phyloP scores from a whole-genome alignment of 306 rosid species.

The Trifolium dubium region DNA sequence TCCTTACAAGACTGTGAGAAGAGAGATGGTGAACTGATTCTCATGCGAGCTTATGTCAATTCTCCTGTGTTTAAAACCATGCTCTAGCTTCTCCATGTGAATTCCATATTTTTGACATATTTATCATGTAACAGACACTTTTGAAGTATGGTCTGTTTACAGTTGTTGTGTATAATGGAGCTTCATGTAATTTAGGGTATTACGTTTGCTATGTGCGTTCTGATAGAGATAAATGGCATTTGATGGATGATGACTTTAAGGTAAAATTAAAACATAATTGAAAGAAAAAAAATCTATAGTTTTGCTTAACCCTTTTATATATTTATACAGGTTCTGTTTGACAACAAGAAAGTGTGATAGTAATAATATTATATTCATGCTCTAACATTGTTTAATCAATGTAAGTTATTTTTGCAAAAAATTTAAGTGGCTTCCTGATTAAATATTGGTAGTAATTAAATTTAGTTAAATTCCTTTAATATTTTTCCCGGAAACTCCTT shows the following conservation, averaged over 20 bases:
- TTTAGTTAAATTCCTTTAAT: too few species aligned
- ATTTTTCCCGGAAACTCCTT: too few species aligned
- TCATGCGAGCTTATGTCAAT: too few species aligned
- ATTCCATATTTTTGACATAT: not conserved
- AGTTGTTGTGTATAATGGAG: slow-evolving; percentile 62
- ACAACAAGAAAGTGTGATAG: not conserved
- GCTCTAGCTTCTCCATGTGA: too few species aligned
- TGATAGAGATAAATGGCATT: slow-evolving; percentile 58
- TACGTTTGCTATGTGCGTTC: slow-evolving; percentile 65
- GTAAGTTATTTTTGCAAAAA: too few species aligned
- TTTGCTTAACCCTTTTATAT: not conserved
- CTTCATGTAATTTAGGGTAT: slow-evolving; percentile 60
- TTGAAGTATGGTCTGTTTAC: slow-evolving; percentile 68
- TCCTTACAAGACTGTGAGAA: too few species aligned
- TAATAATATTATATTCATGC: too few species aligned
- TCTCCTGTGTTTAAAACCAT: too few species aligned
- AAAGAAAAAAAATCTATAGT: not conserved
- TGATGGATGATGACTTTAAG: slow-evolving; percentile 63
- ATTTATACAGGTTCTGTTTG: not conserved
- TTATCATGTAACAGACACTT: slow-evolving; percentile 44
- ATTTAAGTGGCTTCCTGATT: too few species aligned
- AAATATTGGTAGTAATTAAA: too few species aligned
- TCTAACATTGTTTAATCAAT: too few species aligned
- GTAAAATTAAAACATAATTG: slow-evolving; percentile 50
- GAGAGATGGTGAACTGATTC: too few species aligned